Evolutionary conservation across 805 yeast genomes (phyloP).

Genomic region (Priceomyces fermenticarens): DNA sequence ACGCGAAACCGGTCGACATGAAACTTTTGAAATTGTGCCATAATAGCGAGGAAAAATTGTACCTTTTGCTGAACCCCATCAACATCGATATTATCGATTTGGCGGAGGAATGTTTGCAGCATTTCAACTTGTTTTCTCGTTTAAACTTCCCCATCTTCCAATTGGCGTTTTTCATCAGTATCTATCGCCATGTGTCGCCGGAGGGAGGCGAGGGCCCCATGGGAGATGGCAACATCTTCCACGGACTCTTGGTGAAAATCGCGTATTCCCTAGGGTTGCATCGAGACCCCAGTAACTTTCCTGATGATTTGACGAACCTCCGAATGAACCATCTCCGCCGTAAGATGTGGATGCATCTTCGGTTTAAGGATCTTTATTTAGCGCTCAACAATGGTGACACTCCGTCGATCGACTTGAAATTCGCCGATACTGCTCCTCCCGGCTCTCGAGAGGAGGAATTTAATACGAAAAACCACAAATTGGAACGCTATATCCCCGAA

Average conservation of each 20-base stretch:
- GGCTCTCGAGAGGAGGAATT: neutral
- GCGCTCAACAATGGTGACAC: neutral
- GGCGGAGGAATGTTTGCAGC: slow-evolving; percentile 55
- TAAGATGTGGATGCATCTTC: slow-evolving; percentile 51
- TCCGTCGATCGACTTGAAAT: neutral
- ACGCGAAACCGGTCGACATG: slow-evolving; percentile 17
- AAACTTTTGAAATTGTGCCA: slow-evolving; percentile 21
- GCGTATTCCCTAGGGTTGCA: slow-evolving; percentile 37
- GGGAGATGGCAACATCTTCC: slow-evolving; percentile 21
- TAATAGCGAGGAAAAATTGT: neutral
- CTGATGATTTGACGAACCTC: slow-evolving; percentile 31
- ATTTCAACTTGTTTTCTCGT: slow-evolving; percentile 46
- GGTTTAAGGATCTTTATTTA: slow-evolving; percentile 34
- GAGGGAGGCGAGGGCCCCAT: slow-evolving; percentile 42
- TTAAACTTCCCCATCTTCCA: slow-evolving; percentile 28
- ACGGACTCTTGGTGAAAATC: slow-evolving; percentile 32
- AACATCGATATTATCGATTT: slow-evolving; percentile 41
- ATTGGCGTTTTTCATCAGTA: slow-evolving; percentile 24
- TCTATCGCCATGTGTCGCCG: slow-evolving; percentile 34
- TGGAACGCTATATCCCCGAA: neutral
- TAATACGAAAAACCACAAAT: neutral
- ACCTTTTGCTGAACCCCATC: slow-evolving; percentile 20
- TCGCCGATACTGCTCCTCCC: neutral
- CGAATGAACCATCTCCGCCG: slow-evolving; percentile 42
- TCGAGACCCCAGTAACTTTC: slow-evolving; percentile 40